Evolutionary conservation across 2,329 filamentous ascomycete genomes (phyloP).

Genomic region (Fusarium gaditjirri): DNA sequence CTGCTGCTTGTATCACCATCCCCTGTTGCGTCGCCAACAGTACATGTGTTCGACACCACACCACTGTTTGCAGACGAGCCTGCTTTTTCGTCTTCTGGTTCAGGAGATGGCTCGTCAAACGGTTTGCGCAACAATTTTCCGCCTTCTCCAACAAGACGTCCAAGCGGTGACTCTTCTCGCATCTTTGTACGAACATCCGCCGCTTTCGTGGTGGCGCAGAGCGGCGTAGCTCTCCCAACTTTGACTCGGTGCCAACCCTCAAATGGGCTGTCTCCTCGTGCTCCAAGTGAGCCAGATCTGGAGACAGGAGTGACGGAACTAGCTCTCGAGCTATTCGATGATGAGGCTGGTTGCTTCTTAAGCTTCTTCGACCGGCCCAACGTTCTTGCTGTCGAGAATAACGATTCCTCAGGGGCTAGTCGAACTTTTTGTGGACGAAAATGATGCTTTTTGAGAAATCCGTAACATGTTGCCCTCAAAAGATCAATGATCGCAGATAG

Average conservation of each 20-base stretch:
- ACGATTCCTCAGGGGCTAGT: constrained; percentile 35
- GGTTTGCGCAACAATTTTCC: constrained; percentile 58
- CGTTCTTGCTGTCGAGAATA: constrained; percentile 41
- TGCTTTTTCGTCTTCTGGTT: constrained; percentile 10
- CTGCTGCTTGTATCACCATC: background rate
- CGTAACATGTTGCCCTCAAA: constrained; percentile 72
- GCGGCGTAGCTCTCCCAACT: constrained; percentile 36
- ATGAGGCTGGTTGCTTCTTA: constrained; percentile 15
- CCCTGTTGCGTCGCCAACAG: background rate
- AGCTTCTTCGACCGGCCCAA: constrained; percentile 28
- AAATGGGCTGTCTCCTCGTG: constrained; percentile 44
- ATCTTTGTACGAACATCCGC: constrained; percentile 1
- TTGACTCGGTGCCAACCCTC: constrained; percentile 54
- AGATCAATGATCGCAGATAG: constrained; percentile 67
- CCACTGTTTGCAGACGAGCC: background rate
- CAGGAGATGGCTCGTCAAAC: constrained; percentile 52
- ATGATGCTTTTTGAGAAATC: constrained; percentile 80
- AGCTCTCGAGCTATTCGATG: constrained; percentile 23
- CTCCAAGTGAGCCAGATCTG: background rate
- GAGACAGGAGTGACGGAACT: constrained; percentile 18
- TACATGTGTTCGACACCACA: background rate
- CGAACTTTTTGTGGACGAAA: constrained; percentile 65
- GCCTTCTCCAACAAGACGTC: constrained; percentile 52
- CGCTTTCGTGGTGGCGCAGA: background rate
- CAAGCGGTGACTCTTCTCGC: background rate